Conservation (phyloP, 2,329 filamentous ascomycete genomes). For the Kalmusia sp. region DNA sequence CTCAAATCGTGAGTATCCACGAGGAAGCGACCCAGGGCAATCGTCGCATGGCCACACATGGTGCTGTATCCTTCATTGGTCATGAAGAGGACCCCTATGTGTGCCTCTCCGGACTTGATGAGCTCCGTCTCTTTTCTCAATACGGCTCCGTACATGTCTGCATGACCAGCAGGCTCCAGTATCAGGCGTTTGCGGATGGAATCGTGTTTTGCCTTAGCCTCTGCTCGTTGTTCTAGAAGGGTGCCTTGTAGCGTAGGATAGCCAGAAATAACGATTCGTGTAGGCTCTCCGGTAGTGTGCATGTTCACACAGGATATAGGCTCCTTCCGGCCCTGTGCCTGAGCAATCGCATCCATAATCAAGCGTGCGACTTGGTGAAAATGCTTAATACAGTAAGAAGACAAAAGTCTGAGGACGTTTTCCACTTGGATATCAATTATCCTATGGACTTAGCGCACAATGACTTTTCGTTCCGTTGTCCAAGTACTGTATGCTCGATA, state of each 20-base stretch:
- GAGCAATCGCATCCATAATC: background rate
- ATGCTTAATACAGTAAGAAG: background rate
- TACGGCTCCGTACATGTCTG: slow-evolving; percentile 61
- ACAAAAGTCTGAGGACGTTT: background rate
- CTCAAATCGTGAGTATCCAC: slow-evolving; percentile 35
- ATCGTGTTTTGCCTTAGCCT: slow-evolving; percentile 49
- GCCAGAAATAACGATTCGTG: slow-evolving; percentile 54
- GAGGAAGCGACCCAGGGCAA: slow-evolving; percentile 52
- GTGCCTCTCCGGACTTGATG: slow-evolving; percentile 47
- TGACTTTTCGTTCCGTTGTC: too few species aligned
- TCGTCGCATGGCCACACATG: slow-evolving; percentile 61
- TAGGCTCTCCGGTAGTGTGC: slow-evolving; percentile 60
- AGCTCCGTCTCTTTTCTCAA: slow-evolving; percentile 53
- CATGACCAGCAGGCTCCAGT: slow-evolving; percentile 58
- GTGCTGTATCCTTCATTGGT: slow-evolving; percentile 58
- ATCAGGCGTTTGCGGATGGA: slow-evolving; percentile 52
- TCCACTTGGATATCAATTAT: background rate
- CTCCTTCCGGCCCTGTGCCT: background rate
- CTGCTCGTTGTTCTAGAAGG: slow-evolving; percentile 50
- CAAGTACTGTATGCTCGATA: too few species aligned
- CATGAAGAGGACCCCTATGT: slow-evolving; percentile 58
- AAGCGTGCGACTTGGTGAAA: background rate
- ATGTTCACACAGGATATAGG: slow-evolving; percentile 26
- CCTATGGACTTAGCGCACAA: too few species aligned
- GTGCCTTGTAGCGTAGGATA: slow-evolving; percentile 50